Conservation (phyloP, 225 moss, liverwort and hornwort species). For the Bryoerythrophyllum caledonicum region DNA sequence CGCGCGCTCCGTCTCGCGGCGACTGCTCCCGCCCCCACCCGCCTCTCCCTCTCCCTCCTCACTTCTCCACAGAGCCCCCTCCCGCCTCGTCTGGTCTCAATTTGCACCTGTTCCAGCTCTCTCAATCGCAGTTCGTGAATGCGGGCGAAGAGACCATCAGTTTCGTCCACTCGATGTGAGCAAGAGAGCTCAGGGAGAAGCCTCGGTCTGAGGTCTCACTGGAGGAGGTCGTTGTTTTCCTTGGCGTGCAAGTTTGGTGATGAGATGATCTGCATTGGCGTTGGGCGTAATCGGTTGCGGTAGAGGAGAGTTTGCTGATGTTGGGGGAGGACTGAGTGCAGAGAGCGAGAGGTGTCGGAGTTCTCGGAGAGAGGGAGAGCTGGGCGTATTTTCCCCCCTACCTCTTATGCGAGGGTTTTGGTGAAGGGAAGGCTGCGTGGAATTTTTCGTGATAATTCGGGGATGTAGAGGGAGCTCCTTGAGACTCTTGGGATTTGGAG, state of each 20-base stretch:
- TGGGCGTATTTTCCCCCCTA: neutral
- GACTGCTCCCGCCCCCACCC: neutral
- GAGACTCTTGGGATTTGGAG: conserved; percentile 13
- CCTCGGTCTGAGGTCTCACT: neutral
- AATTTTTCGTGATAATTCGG: conserved; percentile 10
- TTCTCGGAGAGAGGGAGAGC: conserved; percentile 5
- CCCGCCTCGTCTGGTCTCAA: conserved; percentile 5
- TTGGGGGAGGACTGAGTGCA: neutral
- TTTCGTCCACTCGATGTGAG: conserved; percentile 7
- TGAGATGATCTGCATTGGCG: conserved; percentile 31
- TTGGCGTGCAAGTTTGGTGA: neutral
- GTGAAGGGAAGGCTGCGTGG: neutral
- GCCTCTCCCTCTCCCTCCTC: neutral
- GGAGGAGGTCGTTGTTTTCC: neutral
- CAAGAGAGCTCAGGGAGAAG: too few species aligned
- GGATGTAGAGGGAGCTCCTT: neutral
- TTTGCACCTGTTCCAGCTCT: conserved; percentile 22
- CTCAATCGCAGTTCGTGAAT: neutral
- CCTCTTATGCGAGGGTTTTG: conserved; percentile 24
- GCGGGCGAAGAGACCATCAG: neutral
- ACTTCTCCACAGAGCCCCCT: neutral
- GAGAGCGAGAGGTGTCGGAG: neutral
- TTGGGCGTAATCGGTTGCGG: conserved; percentile 1
- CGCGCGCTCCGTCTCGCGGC: neutral
- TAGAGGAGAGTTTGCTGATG: neutral